A percentile compares a stretch with the other conserved stretches of the same genome.
phyloP scores from a whole-genome alignment of 768 basidiomycete genomes.

The Bullera alba region DNA sequence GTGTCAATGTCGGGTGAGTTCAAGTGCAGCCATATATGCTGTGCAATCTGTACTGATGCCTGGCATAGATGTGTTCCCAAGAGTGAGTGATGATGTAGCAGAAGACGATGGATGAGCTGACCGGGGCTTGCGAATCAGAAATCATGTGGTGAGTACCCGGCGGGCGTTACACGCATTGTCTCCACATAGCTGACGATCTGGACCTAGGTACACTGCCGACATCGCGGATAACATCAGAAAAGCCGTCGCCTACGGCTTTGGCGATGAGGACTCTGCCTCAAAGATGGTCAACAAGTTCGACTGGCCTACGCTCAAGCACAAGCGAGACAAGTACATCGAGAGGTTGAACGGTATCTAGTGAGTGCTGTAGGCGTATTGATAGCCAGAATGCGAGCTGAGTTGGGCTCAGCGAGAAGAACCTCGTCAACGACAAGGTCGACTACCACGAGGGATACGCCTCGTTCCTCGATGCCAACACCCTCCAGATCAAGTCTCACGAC shows the following conservation, averaged over 20 bases:
- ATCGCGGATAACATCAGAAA: conserved; percentile 74
- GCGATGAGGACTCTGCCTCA: conserved; percentile 50
- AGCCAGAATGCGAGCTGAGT: background rate
- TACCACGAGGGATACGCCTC: conserved; percentile 71
- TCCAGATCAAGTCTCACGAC: conserved; percentile 62
- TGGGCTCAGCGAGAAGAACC: conserved; percentile 59
- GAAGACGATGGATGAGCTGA: background rate
- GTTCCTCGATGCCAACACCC: conserved; percentile 60
- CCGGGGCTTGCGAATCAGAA: conserved; percentile 47
- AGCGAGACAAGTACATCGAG: conserved; percentile 91
- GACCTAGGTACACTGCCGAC: conserved; percentile 49
- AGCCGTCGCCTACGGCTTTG: conserved; percentile 58
- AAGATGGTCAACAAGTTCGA: conserved; percentile 55
- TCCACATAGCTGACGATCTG: conserved; percentile 58
- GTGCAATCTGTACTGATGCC: background rate
- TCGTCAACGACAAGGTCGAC: conserved; percentile 78
- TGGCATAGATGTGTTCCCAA: conserved; percentile 89
- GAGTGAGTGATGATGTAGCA: conserved; percentile 51
- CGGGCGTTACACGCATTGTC: background rate
- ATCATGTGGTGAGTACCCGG: conserved; percentile 96
- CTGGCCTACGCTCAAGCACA: conserved; percentile 85
- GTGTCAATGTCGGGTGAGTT: conserved; percentile 79
- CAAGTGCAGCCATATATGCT: conserved; percentile 35
- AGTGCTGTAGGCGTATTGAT: conserved; percentile 8
- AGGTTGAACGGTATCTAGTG: conserved; percentile 79